phyloP scores from a whole-genome alignment of 208 protist genomes.

The Willaertia magna region DNA sequence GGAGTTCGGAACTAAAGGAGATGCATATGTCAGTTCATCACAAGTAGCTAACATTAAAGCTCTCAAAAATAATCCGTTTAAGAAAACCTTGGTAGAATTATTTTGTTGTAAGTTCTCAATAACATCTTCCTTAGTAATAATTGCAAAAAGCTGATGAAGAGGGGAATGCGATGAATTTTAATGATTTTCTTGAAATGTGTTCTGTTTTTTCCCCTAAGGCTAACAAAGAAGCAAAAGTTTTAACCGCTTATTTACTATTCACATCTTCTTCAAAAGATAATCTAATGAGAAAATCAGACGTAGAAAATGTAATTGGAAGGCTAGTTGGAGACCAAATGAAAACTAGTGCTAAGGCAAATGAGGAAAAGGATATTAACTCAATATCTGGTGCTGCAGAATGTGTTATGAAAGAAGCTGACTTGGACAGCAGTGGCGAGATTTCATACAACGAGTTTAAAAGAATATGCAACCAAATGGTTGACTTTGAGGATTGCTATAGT shows the following conservation, averaged over 20 bases:
- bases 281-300: neutral
- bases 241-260: neutral
- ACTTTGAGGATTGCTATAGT: neutral
- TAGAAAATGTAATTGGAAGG: neutral
- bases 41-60: neutral
- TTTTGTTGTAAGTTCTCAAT: neutral
- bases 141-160: neutral
- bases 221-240: neutral
- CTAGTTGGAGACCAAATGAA: neutral
- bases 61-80: neutral
- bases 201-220: neutral
- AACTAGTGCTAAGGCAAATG: neutral
- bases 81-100: neutral
- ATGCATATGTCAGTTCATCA: neutral
- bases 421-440: neutral
- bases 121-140: neutral
- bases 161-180: neutral
- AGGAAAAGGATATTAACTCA: neutral
- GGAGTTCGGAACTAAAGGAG: too few relatives aligned
- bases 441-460: neutral
- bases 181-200: slow-evolving; percentile 1
- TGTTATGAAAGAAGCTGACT: neutral
- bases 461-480: neutral
- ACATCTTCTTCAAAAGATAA: neutral
- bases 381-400: neutral